Percentiles rank a stretch among this genome's conserved stretches.
phyloP scores from a whole-genome alignment of 1,139 yeast species.

The Suhomyces taliae region DNA sequence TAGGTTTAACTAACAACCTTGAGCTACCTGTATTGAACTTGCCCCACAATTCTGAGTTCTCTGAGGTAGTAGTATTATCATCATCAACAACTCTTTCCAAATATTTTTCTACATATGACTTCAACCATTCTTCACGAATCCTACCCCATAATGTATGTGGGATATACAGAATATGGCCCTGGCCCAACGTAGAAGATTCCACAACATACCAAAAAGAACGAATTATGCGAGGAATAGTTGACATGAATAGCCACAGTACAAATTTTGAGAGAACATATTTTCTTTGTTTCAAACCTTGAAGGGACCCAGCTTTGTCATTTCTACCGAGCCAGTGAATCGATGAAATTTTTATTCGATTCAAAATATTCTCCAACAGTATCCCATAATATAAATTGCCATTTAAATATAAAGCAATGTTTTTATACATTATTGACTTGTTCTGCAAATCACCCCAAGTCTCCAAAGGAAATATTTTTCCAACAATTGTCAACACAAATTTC shows the following conservation, averaged over 20 bases:
- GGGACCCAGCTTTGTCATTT: constrained; percentile 25
- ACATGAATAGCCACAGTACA: constrained; percentile 58
- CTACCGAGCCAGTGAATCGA: constrained; percentile 51
- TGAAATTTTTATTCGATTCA: constrained; percentile 33
- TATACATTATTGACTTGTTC: constrained; percentile 47
- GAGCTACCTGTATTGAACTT: constrained; percentile 34
- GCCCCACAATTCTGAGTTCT: constrained; percentile 2
- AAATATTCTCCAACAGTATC: constrained; percentile 25
- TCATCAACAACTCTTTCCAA: constrained; percentile 14
- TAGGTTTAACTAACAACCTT: constrained; percentile 55
- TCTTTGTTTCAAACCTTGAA: constrained; percentile 37
- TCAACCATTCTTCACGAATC: constrained; percentile 43
- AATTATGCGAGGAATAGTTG: constrained; percentile 49
- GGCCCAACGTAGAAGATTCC: constrained; percentile 49
- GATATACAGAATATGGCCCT: constrained; percentile 45
- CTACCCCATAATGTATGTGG: constrained; percentile 61
- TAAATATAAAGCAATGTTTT: constrained; percentile 40
- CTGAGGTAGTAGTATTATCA: background rate
- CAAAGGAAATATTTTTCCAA: constrained; percentile 53
- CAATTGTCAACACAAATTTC: constrained; percentile 37
- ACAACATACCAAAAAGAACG: constrained; percentile 68
- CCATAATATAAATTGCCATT: constrained; percentile 33
- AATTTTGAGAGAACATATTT: constrained; percentile 37
- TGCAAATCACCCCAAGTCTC: constrained; percentile 53
- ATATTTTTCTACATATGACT: constrained; percentile 35